phyloP scores from a whole-genome alignment of 192 early-diverging fungal genomes.

The Coemansia sp. region DNA sequence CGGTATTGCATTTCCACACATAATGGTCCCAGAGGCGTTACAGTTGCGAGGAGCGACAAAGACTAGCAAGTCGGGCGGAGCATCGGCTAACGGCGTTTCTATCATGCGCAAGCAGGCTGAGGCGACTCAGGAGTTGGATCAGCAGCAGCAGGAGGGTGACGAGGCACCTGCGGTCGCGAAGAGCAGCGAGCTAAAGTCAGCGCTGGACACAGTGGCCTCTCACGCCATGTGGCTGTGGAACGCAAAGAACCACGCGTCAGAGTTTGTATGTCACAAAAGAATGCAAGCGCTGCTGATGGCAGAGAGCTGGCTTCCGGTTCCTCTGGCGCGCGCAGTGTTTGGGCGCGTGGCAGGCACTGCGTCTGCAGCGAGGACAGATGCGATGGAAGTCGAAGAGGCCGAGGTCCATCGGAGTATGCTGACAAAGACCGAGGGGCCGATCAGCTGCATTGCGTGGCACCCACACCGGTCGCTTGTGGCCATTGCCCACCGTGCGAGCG shows the following conservation, averaged over 20 bases:
- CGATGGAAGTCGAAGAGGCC: conserved; percentile 23
- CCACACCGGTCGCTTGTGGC: conserved; percentile 70
- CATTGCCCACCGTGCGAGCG: conserved; percentile 66
- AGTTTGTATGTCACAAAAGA: conserved; percentile 3
- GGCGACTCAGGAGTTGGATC: neutral
- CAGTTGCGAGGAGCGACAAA: conserved; percentile 25
- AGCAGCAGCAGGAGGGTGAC: neutral
- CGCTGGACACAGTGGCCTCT: conserved; percentile 9
- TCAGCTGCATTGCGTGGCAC: conserved; percentile 77
- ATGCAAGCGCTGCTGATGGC: conserved; percentile 21
- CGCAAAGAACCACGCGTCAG: conserved; percentile 34
- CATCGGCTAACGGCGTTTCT: neutral
- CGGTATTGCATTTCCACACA: conserved; percentile 56
- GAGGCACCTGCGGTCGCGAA: neutral
- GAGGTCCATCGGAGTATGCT: conserved; percentile 41
- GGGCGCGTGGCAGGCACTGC: conserved; percentile 30
- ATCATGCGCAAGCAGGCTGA: conserved; percentile 12
- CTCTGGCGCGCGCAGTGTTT: conserved; percentile 28
- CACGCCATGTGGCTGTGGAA: conserved; percentile 49
- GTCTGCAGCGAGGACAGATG: conserved; percentile 32
- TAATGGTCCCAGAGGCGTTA: conserved; percentile 55
- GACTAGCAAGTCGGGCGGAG: neutral
- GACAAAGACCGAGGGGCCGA: conserved; percentile 42
- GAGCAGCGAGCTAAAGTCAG: conserved; percentile 4
- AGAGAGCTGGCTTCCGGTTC: conserved; percentile 45